Evolutionary conservation across 768 basidiomycete species (phyloP).

Genomic region (Termitomyces sp.): DNA sequence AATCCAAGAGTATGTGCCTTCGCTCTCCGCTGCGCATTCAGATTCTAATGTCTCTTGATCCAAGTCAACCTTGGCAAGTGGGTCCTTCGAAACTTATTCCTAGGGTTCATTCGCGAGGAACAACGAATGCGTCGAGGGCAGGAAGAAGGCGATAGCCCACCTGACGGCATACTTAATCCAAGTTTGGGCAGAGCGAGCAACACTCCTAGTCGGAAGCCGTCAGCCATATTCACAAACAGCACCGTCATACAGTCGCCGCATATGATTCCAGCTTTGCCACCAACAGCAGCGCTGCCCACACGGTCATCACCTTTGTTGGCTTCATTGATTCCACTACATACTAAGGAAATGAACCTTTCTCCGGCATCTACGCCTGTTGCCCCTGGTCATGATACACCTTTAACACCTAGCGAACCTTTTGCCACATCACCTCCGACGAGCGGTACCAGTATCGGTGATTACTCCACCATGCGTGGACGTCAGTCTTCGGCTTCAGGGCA

Average conservation of each 20-base stretch:
- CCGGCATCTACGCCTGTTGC: slow-evolving; percentile 28
- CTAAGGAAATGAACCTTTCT: slow-evolving; percentile 23
- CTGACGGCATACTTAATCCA: slow-evolving; percentile 19
- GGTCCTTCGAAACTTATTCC: slow-evolving; percentile 83
- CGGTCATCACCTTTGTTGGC: slow-evolving; percentile 54
- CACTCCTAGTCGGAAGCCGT: slow-evolving; percentile 7
- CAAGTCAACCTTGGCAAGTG: slow-evolving; percentile 94
- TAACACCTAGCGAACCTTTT: slow-evolving; percentile 19
- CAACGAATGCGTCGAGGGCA: slow-evolving; percentile 36
- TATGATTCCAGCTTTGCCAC: slow-evolving; percentile 64
- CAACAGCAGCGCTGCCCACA: slow-evolving; percentile 37
- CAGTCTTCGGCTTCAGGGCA: slow-evolving; percentile 38
- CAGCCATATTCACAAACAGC: slow-evolving; percentile 23
- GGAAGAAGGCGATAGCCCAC: slow-evolving; percentile 24
- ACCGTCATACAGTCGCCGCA: slow-evolving; percentile 60
- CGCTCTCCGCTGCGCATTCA: neutral
- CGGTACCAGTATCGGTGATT: slow-evolving; percentile 37
- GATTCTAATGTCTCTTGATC: neutral
- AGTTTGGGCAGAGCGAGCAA: slow-evolving; percentile 13
- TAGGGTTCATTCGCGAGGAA: slow-evolving; percentile 72
- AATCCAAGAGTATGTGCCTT: slow-evolving; percentile 65
- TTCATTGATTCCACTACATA: slow-evolving; percentile 51
- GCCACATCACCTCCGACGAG: slow-evolving; percentile 14
- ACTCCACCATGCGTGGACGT: slow-evolving; percentile 45
- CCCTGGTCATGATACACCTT: slow-evolving; percentile 30